phyloP scores from a whole-genome alignment of 2,329 filamentous ascomycete genomes.

The Ramularia endophylla region DNA sequence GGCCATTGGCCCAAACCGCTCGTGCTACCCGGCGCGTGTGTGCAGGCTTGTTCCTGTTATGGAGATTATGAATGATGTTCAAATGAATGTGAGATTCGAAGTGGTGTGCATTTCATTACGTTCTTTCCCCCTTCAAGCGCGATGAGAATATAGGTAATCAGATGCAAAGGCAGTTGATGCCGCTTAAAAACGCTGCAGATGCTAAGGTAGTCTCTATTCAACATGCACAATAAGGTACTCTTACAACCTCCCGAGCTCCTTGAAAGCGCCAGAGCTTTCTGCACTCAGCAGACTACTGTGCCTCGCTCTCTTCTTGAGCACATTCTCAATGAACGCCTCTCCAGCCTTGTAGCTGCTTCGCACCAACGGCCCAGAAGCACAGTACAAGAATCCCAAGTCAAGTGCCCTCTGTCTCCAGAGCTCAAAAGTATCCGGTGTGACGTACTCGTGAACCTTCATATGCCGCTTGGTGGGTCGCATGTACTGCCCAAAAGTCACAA shows the following conservation, averaged over 20 bases:
- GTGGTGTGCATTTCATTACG: too few relatives aligned
- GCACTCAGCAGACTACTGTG: constrained; percentile 29
- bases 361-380: constrained; percentile 86
- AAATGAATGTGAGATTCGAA: too few relatives aligned
- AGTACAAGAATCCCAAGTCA: constrained; percentile 95
- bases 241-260: constrained; percentile 6
- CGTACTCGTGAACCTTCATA: constrained; percentile 93
- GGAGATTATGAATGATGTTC: too few relatives aligned
- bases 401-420: constrained; percentile 83
- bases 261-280: constrained; percentile 24
- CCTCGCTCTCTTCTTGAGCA: constrained; percentile 70
- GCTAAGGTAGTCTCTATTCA: too few relatives aligned
- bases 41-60: too few relatives aligned
- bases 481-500: constrained; percentile 99
- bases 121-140: too few relatives aligned
- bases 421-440: constrained; percentile 87
- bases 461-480: constrained; percentile 98
- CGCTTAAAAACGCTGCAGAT: too few relatives aligned
- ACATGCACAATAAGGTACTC: too few relatives aligned
- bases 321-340: constrained; percentile 98
- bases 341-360: constrained; percentile 96
- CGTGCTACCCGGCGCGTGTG: too few relatives aligned
- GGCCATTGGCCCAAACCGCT: too few relatives aligned
- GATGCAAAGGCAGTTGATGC: too few relatives aligned
- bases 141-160: too few relatives aligned